These are phyloP conservation scores for Cyamopsis tetragonoloba DNA, from an alignment of 306 rosid species.

Conservation along the genomic window DNA sequence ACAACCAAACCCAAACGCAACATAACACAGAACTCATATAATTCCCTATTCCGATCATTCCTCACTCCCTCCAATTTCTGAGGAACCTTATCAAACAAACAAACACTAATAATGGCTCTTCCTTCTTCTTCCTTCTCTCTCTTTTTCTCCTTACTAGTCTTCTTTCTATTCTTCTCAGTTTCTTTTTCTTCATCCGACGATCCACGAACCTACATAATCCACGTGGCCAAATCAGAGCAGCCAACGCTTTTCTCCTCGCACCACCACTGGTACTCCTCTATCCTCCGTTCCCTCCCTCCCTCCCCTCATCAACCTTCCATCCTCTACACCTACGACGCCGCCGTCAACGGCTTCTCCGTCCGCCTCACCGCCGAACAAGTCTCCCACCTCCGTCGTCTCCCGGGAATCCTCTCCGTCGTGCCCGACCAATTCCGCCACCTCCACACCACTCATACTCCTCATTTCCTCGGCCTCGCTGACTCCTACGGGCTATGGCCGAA, in stretches of 20 bases:
- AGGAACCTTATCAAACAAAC: no score
- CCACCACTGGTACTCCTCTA: conserved; percentile 62
- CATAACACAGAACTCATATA: neutral
- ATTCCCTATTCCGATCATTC: no score
- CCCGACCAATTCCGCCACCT: conserved; percentile 67
- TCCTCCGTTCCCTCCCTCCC: conserved; percentile 61
- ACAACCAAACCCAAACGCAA: no score
- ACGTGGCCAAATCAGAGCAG: conserved; percentile 56
- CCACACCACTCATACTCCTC: conserved; percentile 75
- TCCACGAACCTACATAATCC: conserved; percentile 65
- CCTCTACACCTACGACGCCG: conserved; percentile 59
- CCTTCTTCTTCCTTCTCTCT: neutral
- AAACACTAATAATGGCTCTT: no score
- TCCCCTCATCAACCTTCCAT: conserved; percentile 50
- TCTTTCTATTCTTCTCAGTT: no score
- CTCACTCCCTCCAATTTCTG: no score
- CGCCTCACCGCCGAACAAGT: conserved; percentile 51
- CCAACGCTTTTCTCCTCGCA: conserved; percentile 54
- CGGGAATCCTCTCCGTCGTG: conserved; percentile 46
- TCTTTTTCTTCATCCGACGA: conserved; percentile 24
- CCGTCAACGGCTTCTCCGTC: conserved; percentile 71
- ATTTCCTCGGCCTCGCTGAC: conserved; percentile 61
- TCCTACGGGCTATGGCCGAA: conserved; percentile 57
- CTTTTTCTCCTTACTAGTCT: no score
- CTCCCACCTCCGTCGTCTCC: conserved; percentile 31